Conservation (phyloP, 2,329 filamentous ascomycete genomes). For the Cryoendolithus antarcticus region DNA sequence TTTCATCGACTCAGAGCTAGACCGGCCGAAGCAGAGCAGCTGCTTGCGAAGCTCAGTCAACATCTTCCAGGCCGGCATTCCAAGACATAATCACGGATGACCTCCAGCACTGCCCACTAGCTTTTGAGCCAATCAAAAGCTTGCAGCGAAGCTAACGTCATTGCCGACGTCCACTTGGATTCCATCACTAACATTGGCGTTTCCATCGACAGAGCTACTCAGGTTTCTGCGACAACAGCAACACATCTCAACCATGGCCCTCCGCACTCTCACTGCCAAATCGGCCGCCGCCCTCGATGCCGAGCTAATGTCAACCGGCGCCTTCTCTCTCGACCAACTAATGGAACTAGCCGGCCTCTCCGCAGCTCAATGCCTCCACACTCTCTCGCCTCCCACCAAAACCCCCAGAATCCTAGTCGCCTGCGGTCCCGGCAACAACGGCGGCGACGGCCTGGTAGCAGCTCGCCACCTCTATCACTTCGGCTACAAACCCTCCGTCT, state of each 20-base stretch:
- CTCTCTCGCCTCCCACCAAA: slow-evolving; percentile 61
- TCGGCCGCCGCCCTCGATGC: slow-evolving; percentile 80
- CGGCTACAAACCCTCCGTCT: slow-evolving; percentile 77
- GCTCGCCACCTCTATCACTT: slow-evolving; percentile 86
- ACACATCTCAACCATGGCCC: slow-evolving; percentile 11
- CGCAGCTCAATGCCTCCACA: slow-evolving; percentile 83
- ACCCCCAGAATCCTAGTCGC: slow-evolving; percentile 69
- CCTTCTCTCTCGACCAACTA: slow-evolving; percentile 88
- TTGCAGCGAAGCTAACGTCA: no score
- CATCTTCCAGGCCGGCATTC: no score
- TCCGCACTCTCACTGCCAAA: slow-evolving; percentile 63
- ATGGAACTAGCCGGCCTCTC: slow-evolving; percentile 94
- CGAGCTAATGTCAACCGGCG: slow-evolving; percentile 80
- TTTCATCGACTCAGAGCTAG: no score
- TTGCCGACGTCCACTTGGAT: no score
- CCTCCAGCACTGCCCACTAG: no score
- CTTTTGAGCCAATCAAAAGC: no score
- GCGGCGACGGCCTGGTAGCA: slow-evolving; percentile 88
- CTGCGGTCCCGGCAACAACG: slow-evolving; percentile 71
- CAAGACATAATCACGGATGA: no score
- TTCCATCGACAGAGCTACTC: no score
- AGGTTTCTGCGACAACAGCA: neutral
- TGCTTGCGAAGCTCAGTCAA: no score
- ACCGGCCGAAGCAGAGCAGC: no score
- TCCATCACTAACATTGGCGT: no score